Base-by-base conservation (phyloP, 768 basidiomycete genomes). In the Podaxis rugospora region DNA sequence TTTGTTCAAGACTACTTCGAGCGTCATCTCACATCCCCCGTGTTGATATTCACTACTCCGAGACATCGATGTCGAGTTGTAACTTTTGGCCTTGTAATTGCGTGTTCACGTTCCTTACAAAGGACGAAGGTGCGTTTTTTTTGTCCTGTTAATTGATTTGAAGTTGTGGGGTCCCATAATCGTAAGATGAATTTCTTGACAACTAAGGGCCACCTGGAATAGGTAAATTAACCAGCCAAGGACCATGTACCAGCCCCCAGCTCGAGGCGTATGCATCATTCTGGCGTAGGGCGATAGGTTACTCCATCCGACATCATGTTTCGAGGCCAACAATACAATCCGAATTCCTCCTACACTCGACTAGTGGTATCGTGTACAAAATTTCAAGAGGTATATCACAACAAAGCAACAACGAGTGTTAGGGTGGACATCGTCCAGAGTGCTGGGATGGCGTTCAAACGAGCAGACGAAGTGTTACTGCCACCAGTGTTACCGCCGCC, bases 1-100 rank as follows among this genome's bases (percentile, higher is more conserved):
- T 16, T 58, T 73, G 10, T 74, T 73, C 66, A 67, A 73, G 63
- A 73, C 70, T 9, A 59, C 70, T 10, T 71, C 72, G 3, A 69
- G 64, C 16, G 65, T 66, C 49, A 63, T 67, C 27, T 70, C 69
- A 2, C 69, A 71, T 44, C 73, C 73, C 23, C 62, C 61, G 54
- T 69, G 51, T 63, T 69, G 47, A 58, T 32, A 32, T 9, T 32
- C 1, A 40, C 14, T 28, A 4, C 32, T 39, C 18, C 2, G 4
- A 35, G 42, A 18, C n/a, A n/a, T 42, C n/a, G 11, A 5, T 42
- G 11, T 42, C 3, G 40, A 42, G 40, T 42, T 14, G 40, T 42
- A 42, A 5, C 11, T 42, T n/a, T 14, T 42, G 11, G 11, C 40
- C n/a, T 42, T n/a, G 14, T 42, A n/a, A 6, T 42, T n/a, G n/a